Percentiles rank a stretch among this genome's conserved stretches.
Conservation (phyloP, 75 land plant species). For the Chamaecyparis obtusa region DNA sequence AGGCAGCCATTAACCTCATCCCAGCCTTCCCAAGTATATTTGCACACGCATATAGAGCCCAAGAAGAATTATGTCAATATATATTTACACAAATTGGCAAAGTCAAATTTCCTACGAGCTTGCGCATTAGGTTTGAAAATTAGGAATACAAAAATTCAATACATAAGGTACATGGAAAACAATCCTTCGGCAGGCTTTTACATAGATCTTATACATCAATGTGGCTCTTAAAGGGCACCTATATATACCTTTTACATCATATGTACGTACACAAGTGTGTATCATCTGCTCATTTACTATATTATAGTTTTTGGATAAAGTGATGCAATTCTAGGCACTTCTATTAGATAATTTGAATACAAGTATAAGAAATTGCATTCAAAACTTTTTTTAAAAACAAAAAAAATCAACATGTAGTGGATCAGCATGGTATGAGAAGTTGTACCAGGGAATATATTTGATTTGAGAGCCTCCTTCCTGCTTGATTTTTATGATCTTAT, state of each 20-base stretch:
- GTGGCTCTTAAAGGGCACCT: neutral
- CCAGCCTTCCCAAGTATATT: neutral
- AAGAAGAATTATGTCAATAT: neutral
- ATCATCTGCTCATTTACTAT: too few species aligned
- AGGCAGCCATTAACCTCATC: neutral
- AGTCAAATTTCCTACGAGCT: too few species aligned
- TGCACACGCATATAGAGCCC: neutral
- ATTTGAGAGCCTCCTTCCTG: constrained; percentile 21
- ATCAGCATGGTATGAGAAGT: neutral
- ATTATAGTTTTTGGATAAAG: too few species aligned
- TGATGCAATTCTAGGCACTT: too few species aligned
- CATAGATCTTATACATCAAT: neutral
- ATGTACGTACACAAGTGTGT: too few species aligned
- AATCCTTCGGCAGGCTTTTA: neutral
- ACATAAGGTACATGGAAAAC: neutral
- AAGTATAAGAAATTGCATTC: neutral
- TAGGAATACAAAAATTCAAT: neutral
- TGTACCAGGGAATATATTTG: constrained; percentile 45
- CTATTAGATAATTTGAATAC: too few species aligned
- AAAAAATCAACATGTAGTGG: neutral
- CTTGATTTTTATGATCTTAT: constrained; percentile 28
- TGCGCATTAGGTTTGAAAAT: neutral
- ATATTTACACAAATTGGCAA: neutral
- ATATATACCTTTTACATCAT: neutral
- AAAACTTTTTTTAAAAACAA: neutral